phyloP scores from a whole-genome alignment of 495 filamentous ascomycete species.

The Xylaria intraflava region DNA sequence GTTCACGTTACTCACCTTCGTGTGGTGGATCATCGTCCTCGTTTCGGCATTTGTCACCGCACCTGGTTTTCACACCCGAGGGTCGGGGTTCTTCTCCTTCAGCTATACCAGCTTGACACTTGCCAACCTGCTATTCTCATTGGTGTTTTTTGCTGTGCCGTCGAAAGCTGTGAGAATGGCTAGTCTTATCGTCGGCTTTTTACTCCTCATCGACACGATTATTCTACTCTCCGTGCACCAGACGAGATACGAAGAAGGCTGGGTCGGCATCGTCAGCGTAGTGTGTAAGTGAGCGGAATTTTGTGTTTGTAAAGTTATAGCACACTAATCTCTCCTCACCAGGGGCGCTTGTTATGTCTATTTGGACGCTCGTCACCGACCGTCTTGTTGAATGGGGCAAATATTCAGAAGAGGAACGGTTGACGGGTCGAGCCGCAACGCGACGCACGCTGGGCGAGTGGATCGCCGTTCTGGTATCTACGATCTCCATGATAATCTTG shows the following conservation, averaged over 20 bases:
- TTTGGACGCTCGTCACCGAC: constrained; percentile 38
- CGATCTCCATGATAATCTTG: constrained; percentile 59
- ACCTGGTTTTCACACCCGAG: constrained; percentile 74
- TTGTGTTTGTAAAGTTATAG: constrained; percentile 36
- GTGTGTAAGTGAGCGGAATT: constrained; percentile 54
- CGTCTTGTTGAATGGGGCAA: constrained; percentile 86
- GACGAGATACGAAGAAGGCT: constrained; percentile 76
- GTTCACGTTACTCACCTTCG: constrained; percentile 64
- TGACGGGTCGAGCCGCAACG: constrained; percentile 85
- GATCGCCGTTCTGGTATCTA: constrained; percentile 72
- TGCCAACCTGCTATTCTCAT: constrained; percentile 64
- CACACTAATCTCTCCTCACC: constrained; percentile 47
- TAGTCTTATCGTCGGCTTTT: constrained; percentile 54
- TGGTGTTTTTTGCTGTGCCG: constrained; percentile 81
- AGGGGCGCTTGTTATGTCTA: constrained; percentile 40
- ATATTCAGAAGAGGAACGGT: constrained; percentile 78
- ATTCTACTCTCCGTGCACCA: constrained; percentile 67
- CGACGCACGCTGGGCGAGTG: constrained; percentile 77
- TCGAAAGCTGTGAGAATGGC: constrained; percentile 68
- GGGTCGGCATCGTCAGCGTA: constrained; percentile 80
- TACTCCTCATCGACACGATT: constrained; percentile 74
- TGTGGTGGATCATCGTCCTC: constrained; percentile 87
- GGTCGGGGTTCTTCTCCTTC: constrained; percentile 86
- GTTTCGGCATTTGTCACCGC: constrained; percentile 83
- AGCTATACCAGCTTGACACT: constrained; percentile 67